Base-by-base conservation (phyloP, 257 asterid genomes). In the Primulina huaijiensis region DNA sequence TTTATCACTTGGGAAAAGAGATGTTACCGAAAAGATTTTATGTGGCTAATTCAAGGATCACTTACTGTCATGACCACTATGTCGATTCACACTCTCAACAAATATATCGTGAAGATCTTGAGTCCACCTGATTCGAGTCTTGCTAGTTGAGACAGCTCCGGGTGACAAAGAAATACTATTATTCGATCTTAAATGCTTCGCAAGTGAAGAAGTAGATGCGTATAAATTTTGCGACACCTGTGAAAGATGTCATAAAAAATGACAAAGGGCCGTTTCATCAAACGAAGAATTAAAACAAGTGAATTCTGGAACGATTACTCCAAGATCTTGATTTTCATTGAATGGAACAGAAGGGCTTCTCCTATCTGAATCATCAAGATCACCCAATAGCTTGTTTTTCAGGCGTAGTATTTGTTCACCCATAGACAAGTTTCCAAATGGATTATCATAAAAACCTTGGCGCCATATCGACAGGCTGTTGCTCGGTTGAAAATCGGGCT, bases 31-130 rank as follows among this genome's bases (percentile, higher is more conserved):
- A 40, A 6, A 2, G 21, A 57, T 23, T 14, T 38, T 19, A 30
- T 14, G 8, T 7, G 19, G 50, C 14, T 23, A 37, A 30, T 21
- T 16, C 56, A 16, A 16, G 62, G 60, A 60, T 31, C 27, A 82
- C 97, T 83, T 86, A 92, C 98, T 90, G 70, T 88, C 97, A 58
- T 90, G 87, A 4, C 98, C 98, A 62, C 96, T 97, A 33, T 90
- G 96, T 65, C 78, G 81, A 73, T 85, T 87, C 70, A 90, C 92
- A 43, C 95, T 83, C 73, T 90, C 90, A 40, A 90, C 92, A 31
- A 92, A 92, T 68, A 87, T 82, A 69, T 90, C 94, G 33, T 92
- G 98, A 50, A 92, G 97, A 64, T 88, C 95, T 57, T 82, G 96
- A 67, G 89, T 92, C 98, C 98, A 90, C 73, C 98, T 82, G 59